phyloP scores from a whole-genome alignment of 2,329 filamentous ascomycete species.

The Aspergillus arachidicola region DNA sequence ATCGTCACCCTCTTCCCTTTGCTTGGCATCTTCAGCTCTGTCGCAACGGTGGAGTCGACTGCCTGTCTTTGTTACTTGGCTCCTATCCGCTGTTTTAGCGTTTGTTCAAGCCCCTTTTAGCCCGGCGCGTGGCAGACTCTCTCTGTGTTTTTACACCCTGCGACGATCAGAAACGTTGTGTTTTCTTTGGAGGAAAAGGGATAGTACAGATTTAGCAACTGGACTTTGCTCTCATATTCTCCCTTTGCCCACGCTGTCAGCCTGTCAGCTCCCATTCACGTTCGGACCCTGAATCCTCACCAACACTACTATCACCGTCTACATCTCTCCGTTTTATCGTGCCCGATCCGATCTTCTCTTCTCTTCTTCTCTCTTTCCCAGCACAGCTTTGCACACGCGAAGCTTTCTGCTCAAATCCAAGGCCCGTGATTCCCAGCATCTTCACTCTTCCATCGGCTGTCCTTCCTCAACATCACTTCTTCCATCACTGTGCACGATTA shows the following conservation, averaged over 20 bases:
- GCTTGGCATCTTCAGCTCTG: slow-evolving; percentile 12
- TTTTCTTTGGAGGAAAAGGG: slow-evolving; percentile 20
- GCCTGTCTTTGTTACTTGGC: neutral
- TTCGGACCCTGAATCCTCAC: slow-evolving; percentile 23
- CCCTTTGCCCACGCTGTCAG: slow-evolving; percentile 22
- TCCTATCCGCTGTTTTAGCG: slow-evolving; percentile 3
- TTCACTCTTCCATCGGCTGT: slow-evolving; percentile 33
- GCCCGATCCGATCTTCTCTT: slow-evolving; percentile 26
- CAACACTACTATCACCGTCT: slow-evolving; percentile 27
- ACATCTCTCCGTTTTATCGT: slow-evolving; percentile 24
- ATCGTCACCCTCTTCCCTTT: slow-evolving; percentile 7
- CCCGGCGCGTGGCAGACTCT: slow-evolving; percentile 21
- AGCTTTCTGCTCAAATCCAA: slow-evolving; percentile 24
- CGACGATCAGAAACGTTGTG: slow-evolving; percentile 14
- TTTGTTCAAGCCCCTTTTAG: slow-evolving; percentile 7
- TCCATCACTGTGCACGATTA: slow-evolving; percentile 33
- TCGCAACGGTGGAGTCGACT: neutral
- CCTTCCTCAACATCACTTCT: slow-evolving; percentile 40
- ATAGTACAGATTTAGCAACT: slow-evolving; percentile 22
- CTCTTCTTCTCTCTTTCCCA: slow-evolving; percentile 21
- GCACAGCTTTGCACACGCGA: slow-evolving; percentile 27
- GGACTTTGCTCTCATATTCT: slow-evolving; percentile 23
- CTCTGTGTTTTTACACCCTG: slow-evolving; percentile 11
- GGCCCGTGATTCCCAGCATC: slow-evolving; percentile 31
- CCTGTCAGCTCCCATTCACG: slow-evolving; percentile 23